Evolutionary conservation across 108 stramenopile genomes (phyloP).

Genomic region (Discostella pseudostelligera): DNA sequence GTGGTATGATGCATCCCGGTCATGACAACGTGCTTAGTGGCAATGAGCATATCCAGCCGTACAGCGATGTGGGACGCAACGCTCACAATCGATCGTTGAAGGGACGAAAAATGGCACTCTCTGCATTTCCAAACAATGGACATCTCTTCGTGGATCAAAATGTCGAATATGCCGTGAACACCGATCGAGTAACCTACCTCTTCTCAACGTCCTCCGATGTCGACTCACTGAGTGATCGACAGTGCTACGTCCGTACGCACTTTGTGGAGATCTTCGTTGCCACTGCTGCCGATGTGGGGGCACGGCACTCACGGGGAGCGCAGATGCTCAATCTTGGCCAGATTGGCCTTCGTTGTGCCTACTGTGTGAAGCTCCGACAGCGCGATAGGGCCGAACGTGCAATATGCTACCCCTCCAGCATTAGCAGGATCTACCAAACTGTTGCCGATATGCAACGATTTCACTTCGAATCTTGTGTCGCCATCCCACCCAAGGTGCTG

Average conservation of each 20-base stretch:
- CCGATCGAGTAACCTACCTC: constrained; percentile 52
- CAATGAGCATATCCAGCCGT: constrained; percentile 6
- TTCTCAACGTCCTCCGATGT: constrained; percentile 68
- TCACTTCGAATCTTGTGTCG: constrained; percentile 83
- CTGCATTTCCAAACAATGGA: constrained; percentile 25
- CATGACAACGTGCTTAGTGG: constrained; percentile 13
- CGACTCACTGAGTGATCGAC: constrained; percentile 78
- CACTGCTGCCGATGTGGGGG: constrained; percentile 63
- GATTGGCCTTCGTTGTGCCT: constrained; percentile 83
- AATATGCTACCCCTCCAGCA: constrained; percentile 74
- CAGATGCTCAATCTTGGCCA: constrained; percentile 79
- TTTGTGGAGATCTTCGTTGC: constrained; percentile 87
- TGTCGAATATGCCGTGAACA: constrained; percentile 39
- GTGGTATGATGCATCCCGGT: background rate
- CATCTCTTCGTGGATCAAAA: constrained; percentile 20
- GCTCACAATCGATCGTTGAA: constrained; percentile 6
- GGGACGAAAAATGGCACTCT: constrained; percentile 25
- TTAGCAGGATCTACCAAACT: constrained; percentile 77
- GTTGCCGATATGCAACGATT: constrained; percentile 88
- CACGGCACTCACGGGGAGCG: constrained; percentile 85
- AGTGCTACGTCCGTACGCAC: constrained; percentile 84
- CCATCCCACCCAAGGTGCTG: constrained; percentile 68
- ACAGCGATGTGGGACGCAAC: constrained; percentile 3
- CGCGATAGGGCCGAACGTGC: constrained; percentile 86
- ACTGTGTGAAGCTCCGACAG: constrained; percentile 75